These are phyloP conservation scores for Cyberlindnera veronae DNA, from an alignment of 805 yeast species.

Conservation along the genomic window DNA sequence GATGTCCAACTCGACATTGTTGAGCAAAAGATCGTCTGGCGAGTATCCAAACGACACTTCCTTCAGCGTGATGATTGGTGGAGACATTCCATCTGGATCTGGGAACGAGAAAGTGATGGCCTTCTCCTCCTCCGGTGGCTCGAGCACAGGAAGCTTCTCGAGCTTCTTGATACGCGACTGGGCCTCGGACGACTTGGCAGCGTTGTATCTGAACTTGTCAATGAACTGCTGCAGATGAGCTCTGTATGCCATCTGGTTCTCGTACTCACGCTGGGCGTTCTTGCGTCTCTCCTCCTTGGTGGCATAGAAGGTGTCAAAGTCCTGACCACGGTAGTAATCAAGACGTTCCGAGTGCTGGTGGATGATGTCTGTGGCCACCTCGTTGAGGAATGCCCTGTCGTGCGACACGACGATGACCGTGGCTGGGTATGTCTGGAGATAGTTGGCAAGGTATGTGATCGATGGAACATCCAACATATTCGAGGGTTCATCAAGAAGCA, in stretches of 20 bases:
- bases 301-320: constrained; percentile 88
- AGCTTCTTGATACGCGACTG: constrained; percentile 96
- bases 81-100: constrained; percentile 88
- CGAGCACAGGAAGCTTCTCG: constrained; percentile 89
- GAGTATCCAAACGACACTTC: constrained; percentile 84
- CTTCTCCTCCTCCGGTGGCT: constrained; percentile 92
- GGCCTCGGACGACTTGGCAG: constrained; percentile 96
- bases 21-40: constrained; percentile 59
- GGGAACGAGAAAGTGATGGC: constrained; percentile 86
- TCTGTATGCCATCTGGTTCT: constrained; percentile 94
- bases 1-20: constrained; percentile 81
- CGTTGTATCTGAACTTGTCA: constrained; percentile 95
- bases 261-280: constrained; percentile 91
- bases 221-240: constrained; percentile 91
- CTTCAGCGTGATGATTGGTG: constrained; percentile 87
- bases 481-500: constrained; percentile 96
- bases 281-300: constrained; percentile 95
- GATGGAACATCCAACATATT: constrained; percentile 99
- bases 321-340: constrained; percentile 91
- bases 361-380: constrained; percentile 96
- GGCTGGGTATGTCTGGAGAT: constrained; percentile 84
- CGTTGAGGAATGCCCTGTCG: constrained; percentile 95
- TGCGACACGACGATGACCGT: constrained; percentile 96
- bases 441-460: constrained; percentile 86
- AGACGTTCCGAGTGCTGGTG: constrained; percentile 97